A percentile compares a stretch with the other conserved stretches of the same genome.
These are phyloP conservation scores for Akanthomyces dipterigenus DNA, from an alignment of 2,329 filamentous ascomycete species.

Conservation along the genomic window DNA sequence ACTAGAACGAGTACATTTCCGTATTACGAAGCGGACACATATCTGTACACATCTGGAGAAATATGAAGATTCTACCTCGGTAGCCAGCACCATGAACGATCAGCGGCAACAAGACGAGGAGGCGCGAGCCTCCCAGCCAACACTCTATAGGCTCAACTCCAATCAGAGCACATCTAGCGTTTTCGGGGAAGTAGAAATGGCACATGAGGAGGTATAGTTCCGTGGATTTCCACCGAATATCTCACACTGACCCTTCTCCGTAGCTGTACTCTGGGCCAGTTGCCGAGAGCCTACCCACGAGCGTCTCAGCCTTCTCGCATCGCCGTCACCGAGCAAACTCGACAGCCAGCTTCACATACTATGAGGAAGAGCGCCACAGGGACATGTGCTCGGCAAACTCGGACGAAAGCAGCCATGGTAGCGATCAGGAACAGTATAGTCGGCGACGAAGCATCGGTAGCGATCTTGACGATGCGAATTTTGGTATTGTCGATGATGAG, in stretches of 20 bases:
- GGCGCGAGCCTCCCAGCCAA: slow-evolving; percentile 6
- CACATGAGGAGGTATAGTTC: slow-evolving; percentile 71
- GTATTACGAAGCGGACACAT: not conserved
- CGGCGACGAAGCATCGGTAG: slow-evolving; percentile 26
- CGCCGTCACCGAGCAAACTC: slow-evolving; percentile 76
- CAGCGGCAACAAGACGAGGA: slow-evolving; percentile 1
- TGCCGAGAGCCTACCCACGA: slow-evolving; percentile 92
- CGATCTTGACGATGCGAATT: slow-evolving; percentile 34
- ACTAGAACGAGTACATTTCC: not conserved
- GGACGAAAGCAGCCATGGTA: slow-evolving; percentile 14
- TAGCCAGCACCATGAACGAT: slow-evolving; percentile 3
- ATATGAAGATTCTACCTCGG: not conserved
- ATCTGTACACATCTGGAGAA: not conserved
- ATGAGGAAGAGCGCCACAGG: slow-evolving; percentile 61
- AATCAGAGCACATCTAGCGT: slow-evolving; percentile 73
- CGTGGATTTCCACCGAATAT: not conserved
- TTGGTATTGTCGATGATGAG: slow-evolving; percentile 33
- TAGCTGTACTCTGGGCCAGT: slow-evolving; percentile 84
- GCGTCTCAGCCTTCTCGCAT: slow-evolving; percentile 84
- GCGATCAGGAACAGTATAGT: slow-evolving; percentile 6
- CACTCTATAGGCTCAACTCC: slow-evolving; percentile 58
- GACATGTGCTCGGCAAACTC: slow-evolving; percentile 35
- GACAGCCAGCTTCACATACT: slow-evolving; percentile 82
- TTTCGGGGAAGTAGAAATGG: slow-evolving; percentile 97
- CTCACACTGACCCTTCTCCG: not conserved